These are phyloP conservation scores for Corinectria fuckeliana DNA, from an alignment of 2,329 filamentous ascomycete genomes.

Conservation along the genomic window DNA sequence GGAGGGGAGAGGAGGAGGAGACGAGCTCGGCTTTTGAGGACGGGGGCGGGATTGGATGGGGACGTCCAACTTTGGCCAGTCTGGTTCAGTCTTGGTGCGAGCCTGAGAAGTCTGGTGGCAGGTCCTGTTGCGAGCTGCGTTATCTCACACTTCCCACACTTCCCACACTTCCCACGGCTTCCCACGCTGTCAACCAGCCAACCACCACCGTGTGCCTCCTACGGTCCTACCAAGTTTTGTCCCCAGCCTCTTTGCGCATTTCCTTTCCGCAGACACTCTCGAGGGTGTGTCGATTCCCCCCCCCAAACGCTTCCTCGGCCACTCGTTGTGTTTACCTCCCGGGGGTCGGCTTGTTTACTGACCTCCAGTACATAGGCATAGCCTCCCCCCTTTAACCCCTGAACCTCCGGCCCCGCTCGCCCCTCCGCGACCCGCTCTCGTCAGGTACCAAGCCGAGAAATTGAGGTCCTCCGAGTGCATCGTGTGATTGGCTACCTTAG, in stretches of 20 bases:
- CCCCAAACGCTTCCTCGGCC: slow-evolving; percentile 28
- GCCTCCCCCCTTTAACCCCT: slow-evolving; percentile 18
- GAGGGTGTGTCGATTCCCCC: slow-evolving; percentile 35
- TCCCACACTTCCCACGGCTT: slow-evolving; percentile 6
- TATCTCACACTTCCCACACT: not conserved
- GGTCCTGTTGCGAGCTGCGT: slow-evolving; percentile 6
- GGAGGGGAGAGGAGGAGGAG: slow-evolving; percentile 36
- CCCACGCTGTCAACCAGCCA: slow-evolving; percentile 1
- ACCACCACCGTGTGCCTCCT: no score
- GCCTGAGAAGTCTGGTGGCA: no score
- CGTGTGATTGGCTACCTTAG: slow-evolving; percentile 7
- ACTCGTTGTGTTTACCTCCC: slow-evolving; percentile 36
- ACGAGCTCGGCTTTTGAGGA: slow-evolving; percentile 49
- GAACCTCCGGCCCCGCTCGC: slow-evolving; percentile 17
- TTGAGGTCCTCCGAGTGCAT: not conserved
- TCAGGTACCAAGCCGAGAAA: slow-evolving; percentile 14
- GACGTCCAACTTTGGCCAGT: slow-evolving; percentile 9
- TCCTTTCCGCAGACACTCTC: not conserved
- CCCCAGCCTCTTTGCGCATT: slow-evolving; percentile 13
- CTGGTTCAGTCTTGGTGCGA: no score
- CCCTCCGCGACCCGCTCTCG: slow-evolving; percentile 12
- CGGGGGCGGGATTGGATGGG: slow-evolving; percentile 43
- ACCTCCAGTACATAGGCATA: slow-evolving; percentile 26
- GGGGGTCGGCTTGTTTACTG: slow-evolving; percentile 37
- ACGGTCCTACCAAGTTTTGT: no score